phyloP scores from a whole-genome alignment of 2,329 filamentous ascomycete species.

The Paecilomyces niveus region DNA sequence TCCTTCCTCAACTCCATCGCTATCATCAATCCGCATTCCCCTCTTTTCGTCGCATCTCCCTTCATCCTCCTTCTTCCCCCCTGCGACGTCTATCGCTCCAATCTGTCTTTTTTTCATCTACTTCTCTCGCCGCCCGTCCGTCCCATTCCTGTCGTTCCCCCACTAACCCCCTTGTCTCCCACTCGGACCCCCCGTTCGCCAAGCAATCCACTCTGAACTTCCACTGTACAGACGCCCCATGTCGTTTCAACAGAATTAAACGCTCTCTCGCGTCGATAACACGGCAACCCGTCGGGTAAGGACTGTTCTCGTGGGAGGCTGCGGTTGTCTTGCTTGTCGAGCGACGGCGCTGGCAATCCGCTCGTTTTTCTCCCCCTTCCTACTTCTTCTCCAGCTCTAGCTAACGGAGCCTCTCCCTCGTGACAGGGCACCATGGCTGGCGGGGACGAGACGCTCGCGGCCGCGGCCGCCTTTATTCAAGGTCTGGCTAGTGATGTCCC shows the following conservation, averaged over 20 bases:
- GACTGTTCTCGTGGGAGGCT: constrained; percentile 1
- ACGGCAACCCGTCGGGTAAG: constrained; percentile 21
- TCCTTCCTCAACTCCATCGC: neutral
- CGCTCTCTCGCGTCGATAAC: constrained; percentile 21
- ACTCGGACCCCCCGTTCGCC: constrained; percentile 2
- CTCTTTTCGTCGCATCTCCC: neutral
- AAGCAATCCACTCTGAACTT: constrained; percentile 6
- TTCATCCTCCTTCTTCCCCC: neutral
- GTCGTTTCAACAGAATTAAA: constrained; percentile 21
- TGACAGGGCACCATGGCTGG: constrained; percentile 38
- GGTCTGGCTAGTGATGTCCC: constrained; percentile 37
- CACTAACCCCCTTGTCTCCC: neutral
- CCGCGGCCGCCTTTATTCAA: constrained; percentile 39
- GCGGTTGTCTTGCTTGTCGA: neutral
- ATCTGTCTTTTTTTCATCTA: neutral
- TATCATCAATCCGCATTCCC: neutral
- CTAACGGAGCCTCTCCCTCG: constrained; percentile 3
- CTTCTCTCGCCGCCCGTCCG: neutral
- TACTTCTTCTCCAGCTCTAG: constrained; percentile 4
- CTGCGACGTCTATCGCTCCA: neutral
- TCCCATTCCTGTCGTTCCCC: neutral
- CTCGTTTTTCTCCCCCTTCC: neutral
- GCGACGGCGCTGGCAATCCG: neutral
- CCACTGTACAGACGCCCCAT: constrained; percentile 14
- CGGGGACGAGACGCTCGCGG: constrained; percentile 41